Conservation (phyloP, 371 early-diverging fungal genomes). For the Syncephalastrum sp. region DNA sequence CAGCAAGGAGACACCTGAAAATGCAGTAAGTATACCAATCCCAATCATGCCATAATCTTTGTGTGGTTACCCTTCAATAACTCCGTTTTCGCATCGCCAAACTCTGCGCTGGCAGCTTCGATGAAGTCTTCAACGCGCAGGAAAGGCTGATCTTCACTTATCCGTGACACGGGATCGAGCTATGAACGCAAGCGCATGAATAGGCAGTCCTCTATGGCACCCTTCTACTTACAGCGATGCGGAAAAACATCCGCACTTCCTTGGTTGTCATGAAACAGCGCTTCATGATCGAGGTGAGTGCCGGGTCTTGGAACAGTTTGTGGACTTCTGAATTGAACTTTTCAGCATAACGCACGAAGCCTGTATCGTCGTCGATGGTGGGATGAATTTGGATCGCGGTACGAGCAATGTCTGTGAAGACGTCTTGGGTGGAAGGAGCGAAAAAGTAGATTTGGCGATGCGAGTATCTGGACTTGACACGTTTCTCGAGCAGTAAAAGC, state of each 20-base stretch:
- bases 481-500: conserved; percentile 84
- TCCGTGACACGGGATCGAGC: conserved; percentile 58
- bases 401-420: conserved; percentile 57
- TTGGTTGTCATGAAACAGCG: conserved; percentile 62
- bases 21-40: not conserved
- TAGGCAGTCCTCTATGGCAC: not conserved
- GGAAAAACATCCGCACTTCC: conserved; percentile 60
- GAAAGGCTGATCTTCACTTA: conserved; percentile 44
- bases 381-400: conserved; percentile 39
- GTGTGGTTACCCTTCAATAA: conserved; percentile 52
- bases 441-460: conserved; percentile 79
- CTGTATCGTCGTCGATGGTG: conserved; percentile 5
- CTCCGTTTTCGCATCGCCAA: conserved; percentile 62
- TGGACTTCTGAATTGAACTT: conserved; percentile 37
- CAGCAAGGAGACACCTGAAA: conserved; percentile 67
- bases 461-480: conserved; percentile 94
- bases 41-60: not conserved
- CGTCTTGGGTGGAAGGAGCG: conserved; percentile 54
- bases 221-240: conserved; percentile 53
- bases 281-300: conserved; percentile 46
- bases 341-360: conserved; percentile 13
- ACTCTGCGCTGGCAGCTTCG: conserved; percentile 45
- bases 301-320: conserved; percentile 50
- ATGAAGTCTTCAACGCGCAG: conserved; percentile 41
- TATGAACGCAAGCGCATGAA: conserved; percentile 17